Conservation (phyloP, 106 monocot genomes). For the Dendrobium chrysotoxum region DNA sequence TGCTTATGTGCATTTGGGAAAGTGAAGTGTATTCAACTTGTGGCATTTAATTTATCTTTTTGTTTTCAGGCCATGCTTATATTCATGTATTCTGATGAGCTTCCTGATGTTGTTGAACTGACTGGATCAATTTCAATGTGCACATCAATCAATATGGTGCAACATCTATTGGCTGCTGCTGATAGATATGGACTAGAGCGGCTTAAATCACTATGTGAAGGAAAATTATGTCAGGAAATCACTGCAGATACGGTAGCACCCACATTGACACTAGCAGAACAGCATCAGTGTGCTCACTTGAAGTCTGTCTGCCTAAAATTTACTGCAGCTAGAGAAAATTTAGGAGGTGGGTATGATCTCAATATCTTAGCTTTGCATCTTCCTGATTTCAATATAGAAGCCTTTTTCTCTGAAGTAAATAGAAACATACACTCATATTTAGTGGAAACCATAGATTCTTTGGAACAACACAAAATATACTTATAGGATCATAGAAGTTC, state of each 20-base stretch:
- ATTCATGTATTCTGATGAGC: slow-evolving; percentile 67
- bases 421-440: neutral
- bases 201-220: slow-evolving; percentile 68
- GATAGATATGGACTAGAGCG: slow-evolving; percentile 83
- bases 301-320: slow-evolving; percentile 84
- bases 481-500: neutral
- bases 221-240: slow-evolving; percentile 54
- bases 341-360: slow-evolving; percentile 51
- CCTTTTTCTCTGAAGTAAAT: neutral
- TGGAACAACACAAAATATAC: neutral
- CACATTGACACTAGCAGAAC: slow-evolving; percentile 84
- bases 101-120: slow-evolving; percentile 58
- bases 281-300: slow-evolving; percentile 65
- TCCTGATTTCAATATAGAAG: neutral
- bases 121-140: slow-evolving; percentile 43
- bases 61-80: slow-evolving; percentile 70
- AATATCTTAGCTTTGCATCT: neutral
- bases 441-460: neutral
- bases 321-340: slow-evolving; percentile 45
- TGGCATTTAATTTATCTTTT: neutral
- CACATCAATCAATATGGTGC: slow-evolving; percentile 46
- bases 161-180: slow-evolving; percentile 83
- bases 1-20: neutral
- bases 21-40: neutral
- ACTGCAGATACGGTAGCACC: slow-evolving; percentile 70